A percentile compares a stretch with the other conserved stretches of the same genome.
phyloP scores from a whole-genome alignment of 2,329 filamentous ascomycete genomes.

The Sarocladium strictum region DNA sequence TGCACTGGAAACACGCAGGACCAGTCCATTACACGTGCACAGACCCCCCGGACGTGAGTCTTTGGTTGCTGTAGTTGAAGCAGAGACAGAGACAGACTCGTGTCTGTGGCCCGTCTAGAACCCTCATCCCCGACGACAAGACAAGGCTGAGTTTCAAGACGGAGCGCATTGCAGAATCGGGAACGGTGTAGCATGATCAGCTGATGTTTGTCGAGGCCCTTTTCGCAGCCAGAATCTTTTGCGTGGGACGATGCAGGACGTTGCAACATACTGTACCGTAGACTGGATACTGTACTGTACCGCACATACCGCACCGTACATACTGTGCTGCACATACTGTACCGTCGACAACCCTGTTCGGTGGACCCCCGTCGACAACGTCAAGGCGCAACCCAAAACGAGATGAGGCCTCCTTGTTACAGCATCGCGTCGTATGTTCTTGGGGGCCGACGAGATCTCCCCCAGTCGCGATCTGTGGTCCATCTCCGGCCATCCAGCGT shows the following conservation, averaged over 20 bases:
- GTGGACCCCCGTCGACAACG: not conserved
- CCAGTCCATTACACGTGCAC: too few species aligned
- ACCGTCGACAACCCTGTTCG: not conserved
- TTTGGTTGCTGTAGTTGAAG: too few species aligned
- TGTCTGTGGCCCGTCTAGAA: too few species aligned
- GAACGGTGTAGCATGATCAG: not conserved
- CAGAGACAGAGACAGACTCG: too few species aligned
- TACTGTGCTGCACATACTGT: too few species aligned
- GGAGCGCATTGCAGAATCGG: not conserved
- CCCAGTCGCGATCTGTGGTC: not conserved
- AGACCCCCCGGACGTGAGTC: too few species aligned
- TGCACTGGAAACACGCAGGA: too few species aligned
- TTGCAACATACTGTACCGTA: too few species aligned
- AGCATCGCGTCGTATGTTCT: not conserved
- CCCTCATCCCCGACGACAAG: too few species aligned
- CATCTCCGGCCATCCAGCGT: not conserved
- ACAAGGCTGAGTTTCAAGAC: not conserved
- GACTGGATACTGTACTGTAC: too few species aligned
- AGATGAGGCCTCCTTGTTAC: conserved; percentile 2
- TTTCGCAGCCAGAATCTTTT: not conserved
- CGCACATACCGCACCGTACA: too few species aligned
- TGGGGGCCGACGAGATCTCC: not conserved
- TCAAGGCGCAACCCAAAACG: conserved; percentile 7
- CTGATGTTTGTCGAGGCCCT: not conserved
- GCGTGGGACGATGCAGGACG: not conserved